A percentile compares a stretch with the other conserved stretches of the same genome.
phyloP scores from a whole-genome alignment of 1,284 basidiomycete species.

The Ceratobasidium sp. region DNA sequence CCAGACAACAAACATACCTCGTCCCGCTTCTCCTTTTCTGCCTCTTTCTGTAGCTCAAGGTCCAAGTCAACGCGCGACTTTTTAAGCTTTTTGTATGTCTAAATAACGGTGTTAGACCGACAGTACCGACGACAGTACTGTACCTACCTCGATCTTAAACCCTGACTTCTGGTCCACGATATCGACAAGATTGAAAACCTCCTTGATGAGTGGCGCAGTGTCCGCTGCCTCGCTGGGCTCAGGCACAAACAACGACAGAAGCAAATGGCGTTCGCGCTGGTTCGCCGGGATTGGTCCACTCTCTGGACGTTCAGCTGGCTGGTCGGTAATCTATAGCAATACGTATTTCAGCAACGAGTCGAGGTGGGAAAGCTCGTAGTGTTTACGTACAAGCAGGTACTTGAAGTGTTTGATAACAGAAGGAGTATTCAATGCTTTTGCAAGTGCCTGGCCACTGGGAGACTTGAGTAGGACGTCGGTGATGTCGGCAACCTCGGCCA shows the following conservation, averaged over 20 bases:
- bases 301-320: conserved; percentile 75
- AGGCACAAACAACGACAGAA: conserved; percentile 72
- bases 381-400: conserved; percentile 67
- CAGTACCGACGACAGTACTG: background rate
- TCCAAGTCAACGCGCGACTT: conserved; percentile 77
- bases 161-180: conserved; percentile 62
- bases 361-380: conserved; percentile 26
- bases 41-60: conserved; percentile 72
- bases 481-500: conserved; percentile 85
- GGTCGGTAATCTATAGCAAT: conserved; percentile 76
- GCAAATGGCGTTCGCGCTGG: conserved; percentile 74
- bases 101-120: background rate
- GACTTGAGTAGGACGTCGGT: conserved; percentile 82
- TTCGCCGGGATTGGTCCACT: conserved; percentile 59
- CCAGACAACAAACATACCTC: conserved; percentile 60
- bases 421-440: conserved; percentile 69
- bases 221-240: conserved; percentile 62
- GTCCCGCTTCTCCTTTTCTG: conserved; percentile 74
- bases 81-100: conserved; percentile 76
- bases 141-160: conserved; percentile 73
- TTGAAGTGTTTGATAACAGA: conserved; percentile 79
- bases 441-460: conserved; percentile 64
- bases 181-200: conserved; percentile 80
- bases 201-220: conserved; percentile 70
- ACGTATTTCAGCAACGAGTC: background rate